Evolutionary conservation across 148 eudicot genomes (phyloP), one percentile per base, ranked within the genome.

Genomic region (Oxyria digyna): DNA sequence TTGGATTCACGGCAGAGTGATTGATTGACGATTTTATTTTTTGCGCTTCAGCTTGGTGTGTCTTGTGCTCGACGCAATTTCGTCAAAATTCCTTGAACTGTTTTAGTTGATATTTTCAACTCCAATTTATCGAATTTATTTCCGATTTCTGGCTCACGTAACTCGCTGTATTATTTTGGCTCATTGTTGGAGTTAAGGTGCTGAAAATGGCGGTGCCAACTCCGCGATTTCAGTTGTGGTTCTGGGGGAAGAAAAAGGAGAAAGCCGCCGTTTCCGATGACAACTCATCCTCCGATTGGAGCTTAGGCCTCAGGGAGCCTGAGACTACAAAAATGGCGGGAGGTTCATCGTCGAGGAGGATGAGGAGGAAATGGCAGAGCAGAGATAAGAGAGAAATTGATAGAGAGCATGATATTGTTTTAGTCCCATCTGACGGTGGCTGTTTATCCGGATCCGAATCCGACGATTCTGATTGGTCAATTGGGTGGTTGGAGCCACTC

Each of bases 401-500:
- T 67, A 87, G 69, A 59, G 96, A 89, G 73, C 80, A 76, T 75
- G 96, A 92, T 76, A 80, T 72, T 50, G 94, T 89, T 13, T 75
- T 92, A 75, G 96, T 92, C 59, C 91, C 96, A 42, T 83, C 87
- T 4, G 94, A 89, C 73, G 94, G 94, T 67, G 87, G 77, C 41
- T 72, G 78, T 71, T 78, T 86, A 32, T 91, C 96, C 26, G 98
- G 87, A 21, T 85, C 89, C 11, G 98, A 92, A 74, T 85, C 94
- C 17, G 94, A 85, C 55, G 91, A 85, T 48, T 89, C 98, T 8
- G 98, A 92, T 80, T 89, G 98, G 96, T 89, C 98, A 0, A 86
- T 92, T 14, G 96, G 96, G 75, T 92, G 98, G 98, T 75, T 86
- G 68, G 98, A 92, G 74, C 96, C 94, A 5, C 96, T 85, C 68